Base-by-base conservation (phyloP, 768 basidiomycete genomes). In the Suillus fuscotomentosus region DNA sequence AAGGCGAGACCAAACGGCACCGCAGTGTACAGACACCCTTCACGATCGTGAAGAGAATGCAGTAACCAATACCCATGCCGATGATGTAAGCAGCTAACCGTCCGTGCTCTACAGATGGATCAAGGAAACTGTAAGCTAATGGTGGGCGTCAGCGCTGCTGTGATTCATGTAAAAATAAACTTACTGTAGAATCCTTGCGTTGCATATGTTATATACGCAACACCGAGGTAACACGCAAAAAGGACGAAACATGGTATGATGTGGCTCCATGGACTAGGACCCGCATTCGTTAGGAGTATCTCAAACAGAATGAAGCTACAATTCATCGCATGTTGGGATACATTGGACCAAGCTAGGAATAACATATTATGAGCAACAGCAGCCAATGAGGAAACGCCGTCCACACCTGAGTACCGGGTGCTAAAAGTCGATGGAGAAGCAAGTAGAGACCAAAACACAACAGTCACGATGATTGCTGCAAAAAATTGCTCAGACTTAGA, bases 161-260 rank as follows among this genome's bases (percentile, higher is more conserved):
- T 41, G 11, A 39, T 24, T 14, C 10, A 14, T 6, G 24, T 24
- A 39, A 38, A 31, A 41, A 41, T 38, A 2, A 60, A 80, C 87
- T 61, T 66, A 91, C 90, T 73, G 71, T 91, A 92, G 69, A 88
- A 83, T 0, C 84, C 84, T 69, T 89, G 87, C 0, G 84, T 82
- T 0, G 76, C 83, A 56, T 81, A 68, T 0, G 88, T 89, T 61
- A 92, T 81, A 68, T 91, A 92, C 13, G 89, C 90, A 0, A 92
- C 75, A 27, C 82, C 88, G 20, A 91, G 75, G 69, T 92, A 92
- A 3, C 74, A 69, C 0, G 67, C 84, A 11, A 91, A 82, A 22
- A 86, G 66, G 13, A 88, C 17, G 17, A 90, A 54, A 31, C 81
- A 75, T 42, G 81, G 69, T 2, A 80, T 75, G 3, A 90, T 72